Base-by-base conservation (phyloP, 2,329 filamentous ascomycete species). In the Polytolypa hystricis region DNA sequence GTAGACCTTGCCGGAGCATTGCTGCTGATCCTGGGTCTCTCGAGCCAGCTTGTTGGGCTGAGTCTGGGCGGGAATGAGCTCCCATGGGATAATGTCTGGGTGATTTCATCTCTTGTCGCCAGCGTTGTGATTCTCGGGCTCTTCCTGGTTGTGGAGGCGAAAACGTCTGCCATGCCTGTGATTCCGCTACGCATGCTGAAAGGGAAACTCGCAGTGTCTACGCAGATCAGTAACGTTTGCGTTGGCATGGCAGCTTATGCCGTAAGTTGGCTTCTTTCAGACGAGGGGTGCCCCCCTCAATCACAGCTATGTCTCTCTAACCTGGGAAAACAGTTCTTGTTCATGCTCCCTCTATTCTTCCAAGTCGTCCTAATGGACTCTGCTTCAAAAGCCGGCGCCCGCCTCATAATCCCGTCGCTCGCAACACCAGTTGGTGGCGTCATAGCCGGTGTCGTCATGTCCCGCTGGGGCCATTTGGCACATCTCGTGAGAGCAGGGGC, bases 191-290 rank as follows among this genome's bases (percentile, higher is more conserved):
- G 58, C 16, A 69, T 79, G 65, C 55, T 80, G 3, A 62, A 57
- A n/a, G 74, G 75, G 0, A 54, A 62, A 8, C 58, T 74, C 19
- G 71, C 72, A 0, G 55, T 76, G 1, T 61, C 70, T 2, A 72
- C 69, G 2, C 73, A 77, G 43, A 57, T 71, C 15, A 65, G 73
- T 32, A 80, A 79, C 42, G 58, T 79, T 9, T 76, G 71, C 39
- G 69, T 71, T 2, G 75, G 76, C 0, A 66, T 77, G 52, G 66
- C 73, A 6, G 73, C 73, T 1, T 80, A 79, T 51, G 73, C 72
- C 11, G 74, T 78, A 51, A 4, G 18, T 25, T n/a, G n/a, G n/a
- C n/a, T n/a, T n/a, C n/a, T n/a, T n/a, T n/a, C n/a, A n/a, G n/a
- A n/a, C n/a, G n/a, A n/a, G n/a, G n/a, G n/a, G 2, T 33, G 12